These are phyloP conservation scores for Alloascoidea hylecoeti DNA, from an alignment of 805 yeast species.

Conservation along the genomic window DNA sequence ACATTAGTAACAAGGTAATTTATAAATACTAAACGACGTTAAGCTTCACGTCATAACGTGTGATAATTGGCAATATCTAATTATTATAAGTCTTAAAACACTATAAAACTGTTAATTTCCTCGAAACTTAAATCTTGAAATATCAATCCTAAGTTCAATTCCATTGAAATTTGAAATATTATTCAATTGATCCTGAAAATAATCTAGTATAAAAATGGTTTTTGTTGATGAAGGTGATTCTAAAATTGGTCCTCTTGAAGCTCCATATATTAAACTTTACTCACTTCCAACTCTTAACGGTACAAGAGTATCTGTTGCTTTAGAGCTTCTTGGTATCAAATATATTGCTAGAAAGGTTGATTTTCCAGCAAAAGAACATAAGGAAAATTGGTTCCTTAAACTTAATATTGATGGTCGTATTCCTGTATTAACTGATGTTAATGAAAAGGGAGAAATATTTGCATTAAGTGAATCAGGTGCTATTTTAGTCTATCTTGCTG, in stretches of 20 bases:
- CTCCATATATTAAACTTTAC: constrained; percentile 22
- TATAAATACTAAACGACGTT: too few species aligned
- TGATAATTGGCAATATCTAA: too few species aligned
- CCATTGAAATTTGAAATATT: too few species aligned
- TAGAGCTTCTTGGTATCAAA: constrained; percentile 18
- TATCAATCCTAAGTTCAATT: too few species aligned
- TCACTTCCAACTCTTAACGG: constrained; percentile 29
- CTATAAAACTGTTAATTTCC: too few species aligned
- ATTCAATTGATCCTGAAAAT: too few species aligned
- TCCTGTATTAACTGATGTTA: constrained; percentile 32
- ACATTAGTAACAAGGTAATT: too few species aligned
- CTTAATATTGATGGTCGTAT: constrained; percentile 52
- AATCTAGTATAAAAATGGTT: too few species aligned
- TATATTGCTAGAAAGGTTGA: constrained; percentile 25
- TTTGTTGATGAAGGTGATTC: constrained; percentile 1
- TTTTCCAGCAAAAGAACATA: constrained; percentile 28
- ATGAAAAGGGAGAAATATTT: constrained; percentile 23
- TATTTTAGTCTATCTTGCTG: constrained; percentile 42
- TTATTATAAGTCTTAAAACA: too few species aligned
- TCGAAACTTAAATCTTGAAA: too few species aligned
- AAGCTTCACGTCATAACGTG: too few species aligned
- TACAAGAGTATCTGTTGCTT: constrained; percentile 20
- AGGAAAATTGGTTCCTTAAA: constrained; percentile 40
- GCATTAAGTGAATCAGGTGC: constrained; percentile 48
- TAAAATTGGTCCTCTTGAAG: background rate